phyloP scores from a whole-genome alignment of 139 green algal genomes.

The Diplosphaera chodatii region DNA sequence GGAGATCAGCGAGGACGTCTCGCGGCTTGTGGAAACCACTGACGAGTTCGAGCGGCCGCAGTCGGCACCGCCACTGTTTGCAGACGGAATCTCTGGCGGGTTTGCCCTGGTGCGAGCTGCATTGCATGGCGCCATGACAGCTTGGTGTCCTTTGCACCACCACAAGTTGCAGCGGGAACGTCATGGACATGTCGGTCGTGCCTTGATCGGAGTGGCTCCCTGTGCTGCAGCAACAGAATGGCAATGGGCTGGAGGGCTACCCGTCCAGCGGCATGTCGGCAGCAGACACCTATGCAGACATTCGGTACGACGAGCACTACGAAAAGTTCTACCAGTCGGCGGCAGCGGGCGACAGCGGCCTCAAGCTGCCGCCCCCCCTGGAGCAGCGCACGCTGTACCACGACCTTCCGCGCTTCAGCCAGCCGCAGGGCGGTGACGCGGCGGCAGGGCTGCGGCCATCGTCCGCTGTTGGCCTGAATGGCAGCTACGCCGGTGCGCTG shows the following conservation, averaged over 20 bases:
- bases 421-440: not conserved
- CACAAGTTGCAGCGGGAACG: too few species aligned
- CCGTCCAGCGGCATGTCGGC: conserved; percentile 16
- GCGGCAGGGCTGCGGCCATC: not conserved
- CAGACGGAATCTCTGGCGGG: not conserved
- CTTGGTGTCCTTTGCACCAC: too few species aligned
- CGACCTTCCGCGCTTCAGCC: conserved; percentile 44
- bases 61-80: conserved; percentile 58
- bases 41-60: conserved; percentile 75
- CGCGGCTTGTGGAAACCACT: conserved; percentile 38
- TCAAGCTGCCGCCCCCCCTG: conserved; percentile 75
- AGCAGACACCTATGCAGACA: conserved; percentile 40
- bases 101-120: not conserved
- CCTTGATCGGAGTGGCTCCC: not conserved
- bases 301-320: conserved; percentile 85
- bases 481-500: not conserved
- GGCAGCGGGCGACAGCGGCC: conserved; percentile 45
- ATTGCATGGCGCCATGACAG: too few species aligned
- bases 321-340: conserved; percentile 55
- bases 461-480: not conserved
- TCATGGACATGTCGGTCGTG: too few species aligned
- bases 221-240: conserved; percentile 4
- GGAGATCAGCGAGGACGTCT: conserved; percentile 56
- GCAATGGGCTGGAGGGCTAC: conserved; percentile 1
- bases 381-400: conserved; percentile 68